Evolutionary conservation across 2,329 filamentous ascomycete species (phyloP), one percentile per base, ranked within the genome.

Genomic region (Aspergillus awamori): DNA sequence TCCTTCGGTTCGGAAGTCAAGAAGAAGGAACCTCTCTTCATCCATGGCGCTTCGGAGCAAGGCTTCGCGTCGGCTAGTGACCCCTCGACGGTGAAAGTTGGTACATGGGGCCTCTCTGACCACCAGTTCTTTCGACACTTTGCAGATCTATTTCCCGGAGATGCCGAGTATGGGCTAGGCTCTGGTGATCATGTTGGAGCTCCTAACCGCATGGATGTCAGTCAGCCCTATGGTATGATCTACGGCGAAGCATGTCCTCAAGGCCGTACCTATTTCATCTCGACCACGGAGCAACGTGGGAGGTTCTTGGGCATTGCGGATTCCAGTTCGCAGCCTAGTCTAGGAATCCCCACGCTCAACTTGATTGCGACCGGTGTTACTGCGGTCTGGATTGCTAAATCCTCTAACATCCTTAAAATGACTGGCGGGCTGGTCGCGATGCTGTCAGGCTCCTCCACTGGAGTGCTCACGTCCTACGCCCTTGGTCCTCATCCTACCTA

Each of bases 191-290:
- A 88, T 55, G 87, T 92, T 8, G 92, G 90, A 15, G 80, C 88
- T 24, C 91, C 91, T 1, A 97, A 97, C 70, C 86, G 90, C 38
- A 93, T 97, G 89, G 93, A 97, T 72, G 86, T 97, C 38, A 97
- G 93, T 71, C 91, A 94, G 69, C 85, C 86, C 8, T 93, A 91
- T 72, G 94, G 94, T 8, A 86, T 94, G 78, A 80, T 96, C 7
- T 89, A 91, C 57, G 94, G 93, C 3, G 92, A 97, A 79, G 93
- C 92, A 2, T 92, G 89, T 59, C 93, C 93, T 0, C 91, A 91
- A 53, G 93, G 94, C 3, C 87, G 89, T 59, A 84, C 87, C 48
- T 95, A 93, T 73, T 96, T 90, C 70, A 89, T 92, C 36, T 86
- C 87, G 8, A 83, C 84, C 2, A 87, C 88, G 51, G 92, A 96